Base-by-base conservation (phyloP, 108 stramenopile genomes). In the Skeletonema costatum region DNA sequence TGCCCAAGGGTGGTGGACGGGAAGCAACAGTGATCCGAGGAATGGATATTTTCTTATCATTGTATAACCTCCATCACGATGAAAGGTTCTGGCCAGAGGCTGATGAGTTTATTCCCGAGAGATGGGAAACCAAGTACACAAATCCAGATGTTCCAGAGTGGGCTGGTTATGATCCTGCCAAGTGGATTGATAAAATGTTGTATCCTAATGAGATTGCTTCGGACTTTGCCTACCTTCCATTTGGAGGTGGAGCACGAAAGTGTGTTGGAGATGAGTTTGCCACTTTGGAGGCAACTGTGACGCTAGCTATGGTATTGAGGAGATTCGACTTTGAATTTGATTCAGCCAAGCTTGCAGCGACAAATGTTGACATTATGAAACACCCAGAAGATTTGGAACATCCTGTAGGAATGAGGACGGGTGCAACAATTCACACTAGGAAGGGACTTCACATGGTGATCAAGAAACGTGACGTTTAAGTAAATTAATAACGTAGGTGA, bases 191-290 rank as follows among this genome's bases (percentile, higher is more conserved):
- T 66, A 81, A 78, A 11, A 87, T 85, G 64, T 83, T 98, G 16
- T 98, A 98, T 64, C 98, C 98, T 7, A 98, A 95, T 69, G 98
- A 98, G 73, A 68, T 94, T 38, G 85, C 94, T 10, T 85, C 97
- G 3, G 97, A 98, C 73, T 97, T 90, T 76, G 96, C 95, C 35
- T 97, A 78, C 78, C 71, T 96, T 14, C 95, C 96, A 25, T 97
- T 97, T 70, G 96, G 97, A 58, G 98, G 92, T 25, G 98, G 98
- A 8, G 86, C 94, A 50, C 88, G 98, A 39, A 98, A 98, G 78
- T 98, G 98, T 74, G 92, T 98, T 13, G 98, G 98, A 3, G 98
- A 98, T 76, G 95, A 98, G 66, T 98, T 98, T 78, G 98, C 98
- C 4, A 82, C 89, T 14, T 80, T 98, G 79, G 98, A 98, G 77